Base-by-base conservation (phyloP, 179 eudicot genomes). In the Pouteria campechiana region DNA sequence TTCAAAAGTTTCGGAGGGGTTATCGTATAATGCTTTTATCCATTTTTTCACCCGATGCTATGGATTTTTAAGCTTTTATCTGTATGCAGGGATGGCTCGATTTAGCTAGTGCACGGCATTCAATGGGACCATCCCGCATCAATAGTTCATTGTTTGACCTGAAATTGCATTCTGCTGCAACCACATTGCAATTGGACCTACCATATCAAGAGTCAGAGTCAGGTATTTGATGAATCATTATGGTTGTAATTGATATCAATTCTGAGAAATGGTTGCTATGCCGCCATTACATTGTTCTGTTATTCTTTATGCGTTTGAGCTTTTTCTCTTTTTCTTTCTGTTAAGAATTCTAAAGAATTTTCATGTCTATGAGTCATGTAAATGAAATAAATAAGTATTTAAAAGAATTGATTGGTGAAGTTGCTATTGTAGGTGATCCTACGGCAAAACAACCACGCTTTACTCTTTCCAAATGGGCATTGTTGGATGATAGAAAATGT, bases 61-160 rank as follows among this genome's bases (percentile, higher is more conserved):
- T n/a, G n/a, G n/a, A n/a, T n/a, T n/a, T n/a, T n/a, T n/a, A n/a
- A n/a, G n/a, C n/a, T n/a, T n/a, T 32, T 19, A 8, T 2, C 12
- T 7, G 7, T 1, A 17, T 44, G 20, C 61, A 87, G 96, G 94
- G 94, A 41, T 80, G 84, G 84, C 55, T 88, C 46, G 87, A 83
- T 18, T 67, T 88, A 48, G 78, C 94, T 0, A 61, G 94, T 68
- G 96, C 94, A 48, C 87, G 94, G 30, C 73, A 88, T 58, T 79
- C 94, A 8, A 80, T 83, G 94, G 96, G 96, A 47, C 58, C 72
- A 58, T 70, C 78, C 39, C 96, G 96, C 14, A 66, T 88, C 52
- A 84, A 60, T 50, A 67, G 73, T 33, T 68, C 65, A 35, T 61
- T 86, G 57, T 65, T 86, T 41, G 74, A 75, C 61, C 90, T 79